These are phyloP conservation scores for Hyaloscypha finlandica DNA, from an alignment of 495 filamentous ascomycete genomes.

Conservation along the genomic window DNA sequence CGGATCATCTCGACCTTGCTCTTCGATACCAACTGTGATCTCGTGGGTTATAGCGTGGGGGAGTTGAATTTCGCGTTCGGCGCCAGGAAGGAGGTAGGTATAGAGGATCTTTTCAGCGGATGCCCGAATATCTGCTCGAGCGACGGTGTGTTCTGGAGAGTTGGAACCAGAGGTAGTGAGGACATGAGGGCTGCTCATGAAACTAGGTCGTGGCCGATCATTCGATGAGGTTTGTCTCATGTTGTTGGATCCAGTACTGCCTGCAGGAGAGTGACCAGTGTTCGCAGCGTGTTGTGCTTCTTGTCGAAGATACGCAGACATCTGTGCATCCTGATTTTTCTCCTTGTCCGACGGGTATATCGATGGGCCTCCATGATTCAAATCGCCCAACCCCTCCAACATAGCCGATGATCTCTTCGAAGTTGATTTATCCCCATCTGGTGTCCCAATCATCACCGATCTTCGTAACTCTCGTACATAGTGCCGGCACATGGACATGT, in stretches of 20 bases:
- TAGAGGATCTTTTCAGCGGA: conserved; percentile 98
- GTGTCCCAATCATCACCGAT: conserved; percentile 90
- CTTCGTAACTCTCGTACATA: conserved; percentile 94
- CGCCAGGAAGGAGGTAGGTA: conserved; percentile 87
- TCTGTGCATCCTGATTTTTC: conserved; percentile 73
- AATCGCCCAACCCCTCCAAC: conserved; percentile 70
- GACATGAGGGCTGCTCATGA: conserved; percentile 58
- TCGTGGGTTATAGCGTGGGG: conserved; percentile 81
- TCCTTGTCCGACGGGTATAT: conserved; percentile 50
- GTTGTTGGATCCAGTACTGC: conserved; percentile 60
- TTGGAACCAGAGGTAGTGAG: conserved; percentile 62
- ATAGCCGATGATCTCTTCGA: conserved; percentile 83
- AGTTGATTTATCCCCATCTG: conserved; percentile 78
- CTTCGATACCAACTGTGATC: conserved; percentile 82
- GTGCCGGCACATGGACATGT: conserved; percentile 96
- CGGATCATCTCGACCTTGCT: conserved; percentile 87
- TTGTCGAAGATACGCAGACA: conserved; percentile 88
- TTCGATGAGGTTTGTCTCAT: conserved; percentile 37
- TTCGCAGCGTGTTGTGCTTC: conserved; percentile 51
- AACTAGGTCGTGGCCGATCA: conserved; percentile 63
- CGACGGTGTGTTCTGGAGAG: conserved; percentile 82
- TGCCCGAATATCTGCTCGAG: conserved; percentile 81
- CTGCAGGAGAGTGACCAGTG: conserved; percentile 63
- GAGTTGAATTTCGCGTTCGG: conserved; percentile 92
- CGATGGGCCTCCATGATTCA: conserved; percentile 60